Evolutionary conservation across 345 rosid genomes (phyloP), one percentile per base, ranked within the genome.

Genomic region (Hibiscus mutabilis): DNA sequence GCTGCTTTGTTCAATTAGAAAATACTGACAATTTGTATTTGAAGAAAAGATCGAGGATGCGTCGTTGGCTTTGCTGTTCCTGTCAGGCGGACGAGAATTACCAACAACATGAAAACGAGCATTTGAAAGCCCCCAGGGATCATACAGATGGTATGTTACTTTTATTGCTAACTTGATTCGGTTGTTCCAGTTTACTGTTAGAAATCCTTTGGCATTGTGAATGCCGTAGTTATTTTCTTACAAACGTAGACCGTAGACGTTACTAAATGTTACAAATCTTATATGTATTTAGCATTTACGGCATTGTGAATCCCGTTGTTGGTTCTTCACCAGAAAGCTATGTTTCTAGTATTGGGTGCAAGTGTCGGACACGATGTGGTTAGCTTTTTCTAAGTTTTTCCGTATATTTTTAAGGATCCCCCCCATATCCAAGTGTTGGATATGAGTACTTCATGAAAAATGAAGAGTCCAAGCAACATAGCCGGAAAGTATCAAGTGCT

Each of bases 51-150:
- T 76, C 78, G 79, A 90, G 77, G 87, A 92, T 95, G 99, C 92
- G 98, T 51, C 78, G 86, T 87, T 95, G 96, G 94, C 79, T 95
- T 10, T 95, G 99, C 61, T 95, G 99, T 81, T 85, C 90, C 31
- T 88, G 94, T 82, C 92, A 84, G 65, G 91, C 84, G 0, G 96
- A 95, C 75, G 98, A 96, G 79, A 75, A 92, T 7, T 85, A 87
- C 79, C 86, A 86, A 8, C 42, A 89, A 35, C 67, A 79, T 69
- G 93, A 90, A 40, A 79, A 77, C 13, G 96, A 92, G 78, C 84
- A 69, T 66, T 67, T 79, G 33, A 89, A 82, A 73, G 88, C 76
- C 85, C 88, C 91, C 12, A 80, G 77, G 75, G 66, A 87, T 70
- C 67, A 84, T 18, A 78, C 77, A 16, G 96, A 89, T 76, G 96